Conservation (phyloP, 345 rosid species). For the Linum trigynum region DNA sequence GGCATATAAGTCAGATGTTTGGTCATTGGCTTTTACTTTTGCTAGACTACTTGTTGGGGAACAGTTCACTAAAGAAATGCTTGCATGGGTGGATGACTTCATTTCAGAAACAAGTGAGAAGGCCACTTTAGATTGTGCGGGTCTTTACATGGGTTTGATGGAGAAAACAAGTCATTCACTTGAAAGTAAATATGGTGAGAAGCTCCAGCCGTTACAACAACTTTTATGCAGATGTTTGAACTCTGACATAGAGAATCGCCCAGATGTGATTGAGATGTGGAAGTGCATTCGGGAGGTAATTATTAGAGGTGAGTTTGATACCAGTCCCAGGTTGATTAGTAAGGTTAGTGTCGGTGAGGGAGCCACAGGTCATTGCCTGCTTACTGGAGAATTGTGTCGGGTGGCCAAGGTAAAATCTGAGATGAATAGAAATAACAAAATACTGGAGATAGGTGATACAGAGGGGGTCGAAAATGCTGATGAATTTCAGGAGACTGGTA, state of each 20-base stretch:
- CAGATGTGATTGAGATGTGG: conserved; percentile 49
- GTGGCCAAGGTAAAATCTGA: conserved; percentile 18
- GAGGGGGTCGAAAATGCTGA: conserved; percentile 16
- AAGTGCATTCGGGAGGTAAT: conserved; percentile 51
- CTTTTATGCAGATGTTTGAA: conserved; percentile 46
- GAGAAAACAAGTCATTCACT: conserved; percentile 34
- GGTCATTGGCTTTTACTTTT: conserved; percentile 60
- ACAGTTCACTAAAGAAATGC: conserved; percentile 29
- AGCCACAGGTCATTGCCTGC: conserved; percentile 32
- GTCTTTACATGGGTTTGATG: conserved; percentile 23
- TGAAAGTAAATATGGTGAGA: conserved; percentile 27
- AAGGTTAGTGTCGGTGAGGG: conserved; percentile 15
- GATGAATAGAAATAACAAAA: conserved; percentile 18
- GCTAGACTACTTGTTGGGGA: conserved; percentile 47
- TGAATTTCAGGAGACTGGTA: conserved; percentile 21
- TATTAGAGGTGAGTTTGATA: conserved; percentile 25
- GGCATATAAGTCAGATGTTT: conserved; percentile 51
- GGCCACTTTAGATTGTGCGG: conserved; percentile 22
- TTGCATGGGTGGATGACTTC: conserved; percentile 24
- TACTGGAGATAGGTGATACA: conserved; percentile 17
- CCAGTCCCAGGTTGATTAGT: conserved; percentile 18
- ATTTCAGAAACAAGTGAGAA: conserved; percentile 19
- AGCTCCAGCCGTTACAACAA: conserved; percentile 28
- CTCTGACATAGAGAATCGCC: conserved; percentile 52
- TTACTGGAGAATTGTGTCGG: conserved; percentile 46